Evolutionary conservation across 768 basidiomycete genomes (phyloP).

Genomic region (Lactarius indigo): DNA sequence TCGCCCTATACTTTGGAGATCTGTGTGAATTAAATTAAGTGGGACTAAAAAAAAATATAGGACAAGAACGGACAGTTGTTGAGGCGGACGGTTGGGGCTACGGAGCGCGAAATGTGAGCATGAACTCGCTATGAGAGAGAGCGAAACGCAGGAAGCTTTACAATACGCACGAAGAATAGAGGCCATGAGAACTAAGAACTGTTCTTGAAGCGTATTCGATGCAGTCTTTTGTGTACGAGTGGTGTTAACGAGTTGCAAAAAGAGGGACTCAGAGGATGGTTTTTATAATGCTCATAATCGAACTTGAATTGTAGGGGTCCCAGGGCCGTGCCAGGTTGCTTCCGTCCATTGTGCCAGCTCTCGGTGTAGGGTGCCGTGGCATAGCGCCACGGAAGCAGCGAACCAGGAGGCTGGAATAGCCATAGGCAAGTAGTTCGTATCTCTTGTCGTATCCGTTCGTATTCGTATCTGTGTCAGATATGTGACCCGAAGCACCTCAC

Average conservation of each 20-base stretch:
- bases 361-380: neutral
- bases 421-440: neutral
- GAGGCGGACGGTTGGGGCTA: conserved; percentile 22
- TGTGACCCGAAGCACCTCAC: neutral
- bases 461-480: neutral
- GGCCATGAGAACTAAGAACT: neutral
- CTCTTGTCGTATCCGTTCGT: too few relatives aligned
- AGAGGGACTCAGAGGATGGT: neutral
- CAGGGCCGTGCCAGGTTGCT: neutral
- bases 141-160: neutral
- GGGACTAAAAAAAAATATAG: neutral
- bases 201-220: neutral
- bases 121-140: neutral
- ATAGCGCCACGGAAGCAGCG: neutral
- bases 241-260: neutral
- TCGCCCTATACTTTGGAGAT: conserved; percentile 12
- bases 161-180: conserved; percentile 7
- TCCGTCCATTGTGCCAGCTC: neutral
- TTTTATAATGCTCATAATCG: conserved; percentile 5
- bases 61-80: conserved; percentile 19
- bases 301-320: neutral
- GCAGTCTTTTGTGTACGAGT: neutral
- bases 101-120: neutral
- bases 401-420: neutral
- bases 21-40: conserved; percentile 9